Evolutionary conservation across 805 yeast species (phyloP), one percentile per base, ranked within the genome.

Genomic region (Candida endomychidarum): DNA sequence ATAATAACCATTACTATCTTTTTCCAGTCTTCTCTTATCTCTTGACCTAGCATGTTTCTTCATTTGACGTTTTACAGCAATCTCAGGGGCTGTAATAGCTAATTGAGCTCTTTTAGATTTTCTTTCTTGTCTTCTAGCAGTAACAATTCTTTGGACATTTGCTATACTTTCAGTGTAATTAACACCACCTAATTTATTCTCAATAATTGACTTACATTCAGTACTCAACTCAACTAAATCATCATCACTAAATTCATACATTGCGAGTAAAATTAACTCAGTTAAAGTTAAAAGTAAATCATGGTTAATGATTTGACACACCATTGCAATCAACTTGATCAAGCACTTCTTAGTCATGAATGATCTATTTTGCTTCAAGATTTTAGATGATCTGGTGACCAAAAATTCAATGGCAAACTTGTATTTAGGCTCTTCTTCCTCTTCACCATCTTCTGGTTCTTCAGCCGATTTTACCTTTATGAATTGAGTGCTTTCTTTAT

Each of bases 51-150:
- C 78, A 64, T 90, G 95, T 59, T 85, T 86, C 62, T 72, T 82
- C 53, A 86, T 55, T 64, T 84, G 86, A 60, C 86, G 78, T 49
- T 74, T 76, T 2, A 96, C 93, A n/a, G 87, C 82, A 29, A 76
- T 63, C 11, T 84, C 96, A 0, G 98, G 98, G 3, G 83, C 85
- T 15, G 73, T 75, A 8, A 90, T 71, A 2, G 88, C 84, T 56
- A 87, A 64, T 43, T 84, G 81, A 0, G 95, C 84, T 42, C 89
- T 73, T 55, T 81, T 83, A 0, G 85, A 75, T 56, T 74, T 80
- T 61, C 97, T 78, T 35, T 87, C 95, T 43, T 75, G 74, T 53
- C 97, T 77, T 59, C 87, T 77, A 24, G 67, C 66, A 20, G 61
- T 63, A 17, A 90, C 82, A 12, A 53, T 52, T 47, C 74, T 78